phyloP scores from a whole-genome alignment of 306 rosid genomes.

The Vigna unguiculata region DNA sequence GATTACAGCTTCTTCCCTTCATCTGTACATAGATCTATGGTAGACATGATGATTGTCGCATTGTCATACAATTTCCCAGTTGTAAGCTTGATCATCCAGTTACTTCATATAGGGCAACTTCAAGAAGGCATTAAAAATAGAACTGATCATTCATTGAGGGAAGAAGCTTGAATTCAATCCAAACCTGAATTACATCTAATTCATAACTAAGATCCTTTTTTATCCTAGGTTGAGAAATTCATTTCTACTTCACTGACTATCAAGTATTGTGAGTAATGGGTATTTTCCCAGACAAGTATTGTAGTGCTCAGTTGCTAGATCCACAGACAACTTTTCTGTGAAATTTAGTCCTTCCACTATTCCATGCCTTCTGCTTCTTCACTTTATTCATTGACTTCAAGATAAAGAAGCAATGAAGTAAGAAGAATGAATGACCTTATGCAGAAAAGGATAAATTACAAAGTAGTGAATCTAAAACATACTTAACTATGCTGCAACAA shows the following conservation, averaged over 20 bases:
- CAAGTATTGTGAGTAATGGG: not conserved
- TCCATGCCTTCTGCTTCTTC: not conserved
- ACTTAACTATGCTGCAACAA: not conserved
- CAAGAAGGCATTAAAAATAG: no score
- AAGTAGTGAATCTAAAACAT: constrained; percentile 8
- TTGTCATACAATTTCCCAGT: no score
- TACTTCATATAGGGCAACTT: not conserved
- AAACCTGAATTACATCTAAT: not conserved
- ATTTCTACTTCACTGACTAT: no score
- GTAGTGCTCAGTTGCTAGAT: no score
- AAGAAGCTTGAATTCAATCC: not conserved
- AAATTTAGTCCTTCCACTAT: no score
- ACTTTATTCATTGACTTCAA: not conserved
- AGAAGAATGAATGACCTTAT: not conserved
- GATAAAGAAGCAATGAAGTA: constrained; percentile 24
- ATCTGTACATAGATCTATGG: no score
- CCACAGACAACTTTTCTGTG: no score
- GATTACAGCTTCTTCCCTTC: not conserved
- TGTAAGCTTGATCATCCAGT: not conserved
- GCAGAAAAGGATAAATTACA: not conserved
- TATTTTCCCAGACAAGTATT: not conserved
- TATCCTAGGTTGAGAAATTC: not conserved
- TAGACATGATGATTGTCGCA: not conserved
- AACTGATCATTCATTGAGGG: not conserved
- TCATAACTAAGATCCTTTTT: not conserved